Evolutionary conservation across 805 yeast genomes (phyloP).

Genomic region (Ogataea salicorniae): DNA sequence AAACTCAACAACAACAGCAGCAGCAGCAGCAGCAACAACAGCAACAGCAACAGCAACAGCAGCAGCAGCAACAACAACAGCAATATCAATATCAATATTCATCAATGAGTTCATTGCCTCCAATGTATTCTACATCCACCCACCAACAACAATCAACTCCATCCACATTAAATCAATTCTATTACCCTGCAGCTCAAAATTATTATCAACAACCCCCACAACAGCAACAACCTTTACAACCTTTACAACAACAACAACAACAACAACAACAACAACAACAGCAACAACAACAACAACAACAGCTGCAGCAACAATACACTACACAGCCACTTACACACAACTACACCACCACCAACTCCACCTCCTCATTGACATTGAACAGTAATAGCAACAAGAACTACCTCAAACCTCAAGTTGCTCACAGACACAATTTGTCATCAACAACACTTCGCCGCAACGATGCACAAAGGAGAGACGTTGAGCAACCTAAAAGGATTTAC

Average conservation of each 20-base stretch:
- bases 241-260: slow-evolving; percentile 3
- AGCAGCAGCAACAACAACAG: not conserved
- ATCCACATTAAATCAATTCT: too few species aligned
- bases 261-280: slow-evolving; percentile 2
- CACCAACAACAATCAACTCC: too few species aligned
- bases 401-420: too few species aligned
- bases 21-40: not conserved
- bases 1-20: not conserved
- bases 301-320: slow-evolving; percentile 1
- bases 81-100: not conserved
- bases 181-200: too few species aligned
- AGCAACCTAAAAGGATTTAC: slow-evolving; percentile 3
- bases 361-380: not conserved
- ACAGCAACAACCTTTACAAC: slow-evolving; percentile 1
- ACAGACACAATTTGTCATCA: not conserved
- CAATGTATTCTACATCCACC: too few species aligned
- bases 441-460: slow-evolving; percentile 2
- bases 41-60: not conserved
- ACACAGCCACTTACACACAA: not conserved
- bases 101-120: too few species aligned
- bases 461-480: not conserved
- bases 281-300: slow-evolving; percentile 2
- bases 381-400: too few species aligned
- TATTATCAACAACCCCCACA: too few species aligned
- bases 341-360: not conserved